Base-by-base conservation (phyloP, 2,329 filamentous ascomycete species). In the Stromatinia cepivora region DNA sequence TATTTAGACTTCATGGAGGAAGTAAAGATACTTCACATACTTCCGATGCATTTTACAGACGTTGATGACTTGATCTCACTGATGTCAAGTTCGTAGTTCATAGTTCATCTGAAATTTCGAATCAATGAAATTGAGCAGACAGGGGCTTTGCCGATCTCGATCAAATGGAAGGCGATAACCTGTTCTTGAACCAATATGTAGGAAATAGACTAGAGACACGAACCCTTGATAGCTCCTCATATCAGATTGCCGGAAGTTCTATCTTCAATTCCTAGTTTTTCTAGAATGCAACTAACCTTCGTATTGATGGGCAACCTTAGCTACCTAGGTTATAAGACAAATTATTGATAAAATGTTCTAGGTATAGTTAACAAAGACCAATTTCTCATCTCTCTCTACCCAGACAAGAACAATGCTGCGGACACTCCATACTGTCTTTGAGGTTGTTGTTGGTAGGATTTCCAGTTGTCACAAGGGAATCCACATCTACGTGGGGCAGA, bases 101-200 rank as follows among this genome's bases (percentile, higher is more conserved):
- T 34, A 8, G 25, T 45, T 62, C 28, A 31, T 62, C 39, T n/a
- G 58, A 34, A 62, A n/a, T n/a, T 31, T n/a, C 8, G 45, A 31
- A 56, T 34, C 3, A 56, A 56, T 45, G n/a, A n/a, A 61, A 61
- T 62, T 31, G 15, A 65, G 10, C 28, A 36, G 28, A 50, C 50
- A 54, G 62, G 62, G 62, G 62, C 46, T 65, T 65, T 54, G 62
- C 54, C 48, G 48, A 54, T 65, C 62, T 31, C n/a, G 50, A 65
- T 53, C 45, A 64, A 39, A 52, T 52, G 15, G 34, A 63, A 50
- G 59, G 45, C 31, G 45, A 45, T 36, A 50, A 63, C 22, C 9
- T 50, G 45, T 36, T 63, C 59, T 63, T 63, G 28, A 62, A n/a
- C 28, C 28, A 62, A 50, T 62, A 62, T 62, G 20, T 50, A 50